phyloP scores from a whole-genome alignment of 148 eudicot genomes.

The Vaccinium darrowii region DNA sequence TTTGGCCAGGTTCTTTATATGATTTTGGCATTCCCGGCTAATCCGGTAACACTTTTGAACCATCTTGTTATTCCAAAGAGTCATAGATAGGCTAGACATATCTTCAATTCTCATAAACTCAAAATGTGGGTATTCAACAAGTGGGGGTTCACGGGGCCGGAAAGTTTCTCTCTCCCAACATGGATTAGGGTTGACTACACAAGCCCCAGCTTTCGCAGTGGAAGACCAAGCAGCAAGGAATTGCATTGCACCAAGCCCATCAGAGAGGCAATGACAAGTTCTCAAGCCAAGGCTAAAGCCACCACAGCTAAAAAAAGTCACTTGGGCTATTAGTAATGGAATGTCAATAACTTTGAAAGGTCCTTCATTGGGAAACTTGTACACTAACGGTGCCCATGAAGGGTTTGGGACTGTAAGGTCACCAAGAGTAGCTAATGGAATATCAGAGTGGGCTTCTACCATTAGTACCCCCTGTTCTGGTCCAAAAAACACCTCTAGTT shows the following conservation, averaged over 20 bases:
- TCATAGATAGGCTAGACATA: conserved; percentile 47
- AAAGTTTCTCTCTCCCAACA: conserved; percentile 83
- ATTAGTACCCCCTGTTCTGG: conserved; percentile 72
- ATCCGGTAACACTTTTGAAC: conserved; percentile 71
- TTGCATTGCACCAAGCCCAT: conserved; percentile 96
- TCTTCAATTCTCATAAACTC: conserved; percentile 75
- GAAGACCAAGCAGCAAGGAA: conserved; percentile 88
- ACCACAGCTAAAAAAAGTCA: conserved; percentile 71
- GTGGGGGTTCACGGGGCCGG: conserved; percentile 69
- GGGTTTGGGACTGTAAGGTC: conserved; percentile 78
- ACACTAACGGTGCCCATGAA: conserved; percentile 64
- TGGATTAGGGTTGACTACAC: conserved; percentile 55
- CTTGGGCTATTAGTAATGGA: conserved; percentile 87
- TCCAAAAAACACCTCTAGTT: conserved; percentile 72
- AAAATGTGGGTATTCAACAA: conserved; percentile 51
- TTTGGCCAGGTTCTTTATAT: conserved; percentile 51
- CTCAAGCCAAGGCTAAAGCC: conserved; percentile 90
- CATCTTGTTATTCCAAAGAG: conserved; percentile 62
- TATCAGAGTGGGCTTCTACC: conserved; percentile 61
- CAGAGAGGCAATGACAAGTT: conserved; percentile 88
- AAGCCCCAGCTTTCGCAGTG: conserved; percentile 59
- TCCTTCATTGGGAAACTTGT: conserved; percentile 60
- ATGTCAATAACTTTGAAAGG: conserved; percentile 73
- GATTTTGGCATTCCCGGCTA: conserved; percentile 49
- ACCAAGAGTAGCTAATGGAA: conserved; percentile 54